Percentiles rank a stretch among this genome's conserved stretches.
Conservation (phyloP, 164 flowering plant genomes). For the Aristolochia fimbriata region DNA sequence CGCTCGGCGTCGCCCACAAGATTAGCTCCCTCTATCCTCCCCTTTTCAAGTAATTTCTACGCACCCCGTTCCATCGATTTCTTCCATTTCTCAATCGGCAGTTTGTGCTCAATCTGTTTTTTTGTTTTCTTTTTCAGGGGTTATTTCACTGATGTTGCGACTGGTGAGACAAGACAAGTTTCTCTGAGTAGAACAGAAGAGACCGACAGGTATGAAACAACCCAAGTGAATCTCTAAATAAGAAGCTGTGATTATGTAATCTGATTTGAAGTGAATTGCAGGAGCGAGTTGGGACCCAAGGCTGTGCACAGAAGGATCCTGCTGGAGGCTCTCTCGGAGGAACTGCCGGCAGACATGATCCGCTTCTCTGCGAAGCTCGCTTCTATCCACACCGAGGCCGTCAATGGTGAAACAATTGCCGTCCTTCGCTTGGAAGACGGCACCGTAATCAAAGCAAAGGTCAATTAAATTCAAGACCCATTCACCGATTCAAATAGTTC, state of each 20-base stretch:
- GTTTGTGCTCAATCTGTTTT: no score
- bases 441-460: background rate
- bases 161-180: background rate
- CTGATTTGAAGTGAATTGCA: no score
- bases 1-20: slow-evolving; percentile 28
- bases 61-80: no score
- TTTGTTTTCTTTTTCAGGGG: slow-evolving; percentile 3
- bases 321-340: background rate
- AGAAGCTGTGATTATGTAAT: no score
- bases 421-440: background rate
- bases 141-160: slow-evolving; percentile 3
- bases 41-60: slow-evolving; percentile 10
- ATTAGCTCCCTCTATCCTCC: slow-evolving; percentile 23
- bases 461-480: no score
- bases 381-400: background rate
- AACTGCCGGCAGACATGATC: background rate
- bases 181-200: background rate
- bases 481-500: no score
- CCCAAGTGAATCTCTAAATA: no score
- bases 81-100: no score
- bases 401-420: background rate
- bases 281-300: no score
- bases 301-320: background rate
- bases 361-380: background rate
- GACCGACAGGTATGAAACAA: no score